phyloP scores from a whole-genome alignment of 495 filamentous ascomycete genomes.

The Astrothelium macrocarpum region DNA sequence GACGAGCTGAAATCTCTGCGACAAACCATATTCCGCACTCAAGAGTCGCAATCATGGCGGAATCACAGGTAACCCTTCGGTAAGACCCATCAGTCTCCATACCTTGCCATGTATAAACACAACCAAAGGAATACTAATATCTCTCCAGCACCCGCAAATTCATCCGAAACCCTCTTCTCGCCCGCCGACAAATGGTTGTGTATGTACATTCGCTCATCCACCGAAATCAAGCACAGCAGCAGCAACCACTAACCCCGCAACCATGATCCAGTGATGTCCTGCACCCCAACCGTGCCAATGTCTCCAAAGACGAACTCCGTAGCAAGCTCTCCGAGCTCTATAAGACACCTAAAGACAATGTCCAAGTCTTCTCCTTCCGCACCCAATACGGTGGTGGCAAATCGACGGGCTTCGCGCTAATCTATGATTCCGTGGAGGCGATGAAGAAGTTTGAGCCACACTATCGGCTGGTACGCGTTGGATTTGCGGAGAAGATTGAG shows the following conservation, averaged over 20 bases:
- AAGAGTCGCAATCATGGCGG: slow-evolving; percentile 60
- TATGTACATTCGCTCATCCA: slow-evolving; percentile 47
- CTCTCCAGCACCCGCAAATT: slow-evolving; percentile 86
- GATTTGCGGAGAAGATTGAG: slow-evolving; percentile 85
- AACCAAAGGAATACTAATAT: background rate
- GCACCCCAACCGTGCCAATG: slow-evolving; percentile 95
- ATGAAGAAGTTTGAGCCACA: slow-evolving; percentile 99
- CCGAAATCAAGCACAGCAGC: background rate
- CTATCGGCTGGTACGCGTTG: slow-evolving; percentile 90
- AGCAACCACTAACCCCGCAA: slow-evolving; percentile 12
- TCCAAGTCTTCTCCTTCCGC: slow-evolving; percentile 95
- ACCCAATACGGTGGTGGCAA: slow-evolving; percentile 99
- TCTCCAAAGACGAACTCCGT: slow-evolving; percentile 97
- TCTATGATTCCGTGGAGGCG: slow-evolving; percentile 94
- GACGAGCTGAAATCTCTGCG: background rate
- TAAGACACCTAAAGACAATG: slow-evolving; percentile 93
- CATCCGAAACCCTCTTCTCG: slow-evolving; percentile 98
- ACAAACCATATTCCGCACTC: background rate
- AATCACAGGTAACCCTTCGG: slow-evolving; percentile 79
- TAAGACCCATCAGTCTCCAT: background rate
- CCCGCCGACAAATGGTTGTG: slow-evolving; percentile 99
- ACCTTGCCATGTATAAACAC: background rate
- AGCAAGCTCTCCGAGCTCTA: slow-evolving; percentile 89
- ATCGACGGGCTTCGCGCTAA: slow-evolving; percentile 94
- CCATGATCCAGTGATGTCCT: slow-evolving; percentile 77